Evolutionary conservation across 495 filamentous ascomycete genomes (phyloP).

Genomic region (Aspergillus nanangensis): DNA sequence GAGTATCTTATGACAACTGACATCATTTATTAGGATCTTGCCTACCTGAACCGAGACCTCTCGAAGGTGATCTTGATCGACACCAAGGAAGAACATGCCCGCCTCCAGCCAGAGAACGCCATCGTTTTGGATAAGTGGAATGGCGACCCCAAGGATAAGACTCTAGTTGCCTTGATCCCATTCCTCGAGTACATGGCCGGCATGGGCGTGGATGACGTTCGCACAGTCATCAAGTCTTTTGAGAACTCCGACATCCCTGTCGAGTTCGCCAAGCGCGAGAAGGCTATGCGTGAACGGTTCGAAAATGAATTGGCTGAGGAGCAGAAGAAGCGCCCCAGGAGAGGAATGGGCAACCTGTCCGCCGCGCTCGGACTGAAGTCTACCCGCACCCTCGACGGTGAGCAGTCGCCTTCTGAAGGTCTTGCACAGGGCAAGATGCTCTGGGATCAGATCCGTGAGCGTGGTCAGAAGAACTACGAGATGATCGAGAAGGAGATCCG

Average conservation of each 20-base stretch:
- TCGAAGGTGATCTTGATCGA: conserved; percentile 93
- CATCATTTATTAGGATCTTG: conserved; percentile 65
- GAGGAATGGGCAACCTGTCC: conserved; percentile 58
- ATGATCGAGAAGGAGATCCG: conserved; percentile 81
- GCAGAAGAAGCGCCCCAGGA: conserved; percentile 54
- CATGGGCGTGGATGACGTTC: conserved; percentile 85
- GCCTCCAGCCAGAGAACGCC: conserved; percentile 87
- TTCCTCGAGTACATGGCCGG: conserved; percentile 95
- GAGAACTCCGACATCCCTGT: conserved; percentile 78
- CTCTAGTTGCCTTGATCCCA: conserved; percentile 82
- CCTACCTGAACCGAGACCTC: conserved; percentile 91
- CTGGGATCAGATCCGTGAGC: conserved; percentile 85
- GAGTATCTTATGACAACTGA: not conserved
- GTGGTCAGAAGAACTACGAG: conserved; percentile 86
- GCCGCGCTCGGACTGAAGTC: conserved; percentile 72
- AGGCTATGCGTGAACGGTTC: conserved; percentile 73
- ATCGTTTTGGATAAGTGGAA: conserved; percentile 88
- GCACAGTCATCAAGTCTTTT: conserved; percentile 81
- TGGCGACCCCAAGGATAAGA: conserved; percentile 74
- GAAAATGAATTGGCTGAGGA: conserved; percentile 70
- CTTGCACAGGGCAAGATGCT: conserved; percentile 90
- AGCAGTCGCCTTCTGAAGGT: conserved; percentile 64
- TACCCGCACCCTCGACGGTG: conserved; percentile 51
- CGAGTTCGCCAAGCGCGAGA: conserved; percentile 88
- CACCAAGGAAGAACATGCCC: conserved; percentile 73